These are phyloP conservation scores for Cryphonectria japonica DNA, from an alignment of 2,329 filamentous ascomycete species.

Conservation along the genomic window DNA sequence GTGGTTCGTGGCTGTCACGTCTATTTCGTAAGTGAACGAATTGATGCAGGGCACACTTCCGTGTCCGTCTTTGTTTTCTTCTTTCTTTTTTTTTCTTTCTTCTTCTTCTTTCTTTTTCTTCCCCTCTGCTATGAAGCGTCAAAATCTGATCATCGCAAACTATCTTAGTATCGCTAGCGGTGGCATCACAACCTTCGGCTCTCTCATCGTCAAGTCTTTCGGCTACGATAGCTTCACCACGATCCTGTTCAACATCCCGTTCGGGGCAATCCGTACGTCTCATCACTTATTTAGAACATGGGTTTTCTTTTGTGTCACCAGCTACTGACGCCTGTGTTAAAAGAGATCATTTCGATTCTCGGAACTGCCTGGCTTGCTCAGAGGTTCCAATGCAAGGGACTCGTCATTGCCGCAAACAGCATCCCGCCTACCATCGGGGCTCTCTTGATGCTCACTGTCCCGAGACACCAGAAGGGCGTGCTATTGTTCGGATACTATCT, in stretches of 20 bases:
- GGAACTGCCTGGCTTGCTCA: constrained; percentile 54
- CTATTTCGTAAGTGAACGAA: constrained; percentile 50
- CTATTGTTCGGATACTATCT: constrained; percentile 57
- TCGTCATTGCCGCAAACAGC: constrained; percentile 46
- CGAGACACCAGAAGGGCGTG: constrained; percentile 50
- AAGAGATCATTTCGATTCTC: constrained; percentile 61
- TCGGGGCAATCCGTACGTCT: constrained; percentile 51
- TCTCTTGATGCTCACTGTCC: constrained; percentile 53
- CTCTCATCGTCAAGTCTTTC: constrained; percentile 61
- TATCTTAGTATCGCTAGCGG: constrained; percentile 51
- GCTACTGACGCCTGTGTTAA: neutral
- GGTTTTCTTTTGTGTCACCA: no score
- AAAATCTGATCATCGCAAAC: neutral
- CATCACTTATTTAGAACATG: no score
- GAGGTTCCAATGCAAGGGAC: constrained; percentile 46
- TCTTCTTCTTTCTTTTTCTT: no score
- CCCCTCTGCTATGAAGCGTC: constrained; percentile 21
- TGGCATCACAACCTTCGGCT: constrained; percentile 62
- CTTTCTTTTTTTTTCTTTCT: no score
- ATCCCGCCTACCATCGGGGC: constrained; percentile 46
- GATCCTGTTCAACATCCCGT: constrained; percentile 64
- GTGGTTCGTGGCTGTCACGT: constrained; percentile 50
- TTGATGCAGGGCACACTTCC: no score
- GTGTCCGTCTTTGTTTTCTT: neutral
- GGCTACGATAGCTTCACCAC: constrained; percentile 60